phyloP scores from a whole-genome alignment of 2,329 filamentous ascomycete genomes.

The Cytospora mali region DNA sequence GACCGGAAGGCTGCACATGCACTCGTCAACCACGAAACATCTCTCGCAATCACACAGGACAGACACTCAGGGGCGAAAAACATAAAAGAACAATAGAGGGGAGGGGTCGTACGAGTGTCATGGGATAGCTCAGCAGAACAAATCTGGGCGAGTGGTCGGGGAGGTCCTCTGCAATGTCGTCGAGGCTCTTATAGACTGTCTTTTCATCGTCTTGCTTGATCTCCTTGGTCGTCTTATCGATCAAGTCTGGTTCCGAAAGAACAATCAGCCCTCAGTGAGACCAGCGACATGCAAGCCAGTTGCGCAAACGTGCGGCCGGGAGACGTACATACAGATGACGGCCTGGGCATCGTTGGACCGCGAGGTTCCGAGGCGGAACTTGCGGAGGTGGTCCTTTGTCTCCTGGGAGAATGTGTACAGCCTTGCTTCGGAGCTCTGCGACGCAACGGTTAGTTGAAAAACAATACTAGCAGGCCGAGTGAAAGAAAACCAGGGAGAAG shows the following conservation, averaged over 20 bases:
- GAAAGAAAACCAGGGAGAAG: background rate
- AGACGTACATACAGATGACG: constrained; percentile 79
- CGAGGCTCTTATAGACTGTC: constrained; percentile 76
- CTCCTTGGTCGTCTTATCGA: constrained; percentile 88
- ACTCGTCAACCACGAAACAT: background rate
- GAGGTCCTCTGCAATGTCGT: constrained; percentile 82
- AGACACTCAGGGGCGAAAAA: background rate
- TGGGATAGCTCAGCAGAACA: constrained; percentile 85
- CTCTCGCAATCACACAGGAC: background rate
- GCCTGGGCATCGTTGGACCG: constrained; percentile 85
- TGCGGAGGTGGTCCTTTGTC: constrained; percentile 86
- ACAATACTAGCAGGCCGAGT: background rate
- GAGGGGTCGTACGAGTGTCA: constrained; percentile 68
- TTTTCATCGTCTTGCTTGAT: constrained; percentile 81
- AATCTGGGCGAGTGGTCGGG: constrained; percentile 91
- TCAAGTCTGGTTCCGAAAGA: constrained; percentile 56
- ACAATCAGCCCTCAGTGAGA: constrained; percentile 20
- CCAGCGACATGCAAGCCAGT: constrained; percentile 62
- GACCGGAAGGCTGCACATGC: constrained; percentile 68
- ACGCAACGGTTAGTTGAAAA: background rate
- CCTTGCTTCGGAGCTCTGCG: constrained; percentile 74
- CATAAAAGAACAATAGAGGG: background rate
- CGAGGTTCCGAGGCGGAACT: constrained; percentile 91
- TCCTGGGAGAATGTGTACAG: constrained; percentile 92
- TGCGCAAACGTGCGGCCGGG: constrained; percentile 14